Percentiles rank a stretch among this genome's conserved stretches.
These are phyloP conservation scores for Colletotrichum caudatum DNA, from an alignment of 2,329 filamentous ascomycete genomes.

Conservation along the genomic window DNA sequence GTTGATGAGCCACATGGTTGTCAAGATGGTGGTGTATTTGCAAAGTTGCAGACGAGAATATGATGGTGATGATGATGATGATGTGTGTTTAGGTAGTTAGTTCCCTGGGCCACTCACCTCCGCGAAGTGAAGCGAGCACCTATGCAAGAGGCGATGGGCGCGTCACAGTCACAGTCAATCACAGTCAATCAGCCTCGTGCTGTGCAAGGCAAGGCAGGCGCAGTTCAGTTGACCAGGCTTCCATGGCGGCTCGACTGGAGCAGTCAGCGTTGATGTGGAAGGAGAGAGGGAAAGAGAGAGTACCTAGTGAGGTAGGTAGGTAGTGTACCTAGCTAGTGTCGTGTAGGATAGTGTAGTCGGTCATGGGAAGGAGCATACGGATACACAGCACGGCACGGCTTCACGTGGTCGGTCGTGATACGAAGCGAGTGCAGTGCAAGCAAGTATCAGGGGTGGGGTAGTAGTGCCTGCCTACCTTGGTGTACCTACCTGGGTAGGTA, in stretches of 20 bases:
- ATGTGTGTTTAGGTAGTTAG: not conserved
- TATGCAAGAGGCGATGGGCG: not conserved
- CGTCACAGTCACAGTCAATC: no score
- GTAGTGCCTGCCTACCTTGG: no score
- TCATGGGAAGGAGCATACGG: constrained; percentile 1
- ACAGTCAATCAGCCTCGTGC: not conserved
- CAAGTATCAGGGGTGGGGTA: not conserved
- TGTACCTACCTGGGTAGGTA: no score
- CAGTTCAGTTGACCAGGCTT: not conserved
- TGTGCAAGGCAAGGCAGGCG: not conserved
- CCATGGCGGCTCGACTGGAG: constrained; percentile 1
- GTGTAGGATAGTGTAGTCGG: no score
- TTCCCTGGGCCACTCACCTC: not conserved
- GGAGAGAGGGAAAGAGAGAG: not conserved
- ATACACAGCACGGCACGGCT: not conserved
- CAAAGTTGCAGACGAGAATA: not conserved
- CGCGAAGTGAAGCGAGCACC: no score
- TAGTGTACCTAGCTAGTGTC: no score
- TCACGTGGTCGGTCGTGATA: not conserved
- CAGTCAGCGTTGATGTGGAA: not conserved
- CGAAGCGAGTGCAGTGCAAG: no score
- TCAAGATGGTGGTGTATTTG: not conserved
- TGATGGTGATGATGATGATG: not conserved
- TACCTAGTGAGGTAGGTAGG: no score
- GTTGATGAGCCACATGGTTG: constrained; percentile 41